Evolutionary conservation across 2,329 filamentous ascomycete genomes (phyloP), one percentile per base, ranked within the genome.

Genomic region (Diaporthe destruens): DNA sequence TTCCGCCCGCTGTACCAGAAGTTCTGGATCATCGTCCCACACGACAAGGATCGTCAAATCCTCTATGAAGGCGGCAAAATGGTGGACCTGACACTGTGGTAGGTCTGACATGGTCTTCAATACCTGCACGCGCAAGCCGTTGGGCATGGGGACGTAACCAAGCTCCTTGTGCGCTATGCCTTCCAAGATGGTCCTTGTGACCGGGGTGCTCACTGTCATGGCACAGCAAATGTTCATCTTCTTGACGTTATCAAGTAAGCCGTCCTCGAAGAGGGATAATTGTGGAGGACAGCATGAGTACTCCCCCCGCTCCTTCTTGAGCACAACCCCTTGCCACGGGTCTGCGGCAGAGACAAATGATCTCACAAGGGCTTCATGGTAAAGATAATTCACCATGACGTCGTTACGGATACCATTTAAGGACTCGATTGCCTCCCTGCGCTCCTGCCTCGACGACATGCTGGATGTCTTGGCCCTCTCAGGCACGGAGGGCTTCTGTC

Each of bases 161-260:
- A 83, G 75, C 3, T 78, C 76, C 6, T 70, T 72, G 29, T 85
- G 82, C 57, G 83, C 85, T 4, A 79, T 77, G 36, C 81, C 80
- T 55, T 78, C 78, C 8, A 92, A 82, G 74, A 93, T 86, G 36
- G 90, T 84, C 75, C 88, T 87, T 77, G 92, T 90, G 53, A 92
- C 87, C 72, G 87, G 85, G 4, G 90, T 92, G 78, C 89, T 91
- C 75, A 92, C 85, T 4, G 91, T 93, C 87, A 93, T 91, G 66
- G 90, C 90, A 76, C 87, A 89, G 88, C 81, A 79, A 23, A 84
- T 82, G 56, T 84, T 84, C 74, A 84, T 80, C 74, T 81, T 78
- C 75, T 79, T 76, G 12, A 81, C 75, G 77, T 82, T 81, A 23
- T 81, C 80, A 63, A 77, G 81, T 7, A 84, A 75, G 29, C 81